Evolutionary conservation across 169 alveolate species (phyloP).

Genomic region (Cryptosporidium parvum): DNA sequence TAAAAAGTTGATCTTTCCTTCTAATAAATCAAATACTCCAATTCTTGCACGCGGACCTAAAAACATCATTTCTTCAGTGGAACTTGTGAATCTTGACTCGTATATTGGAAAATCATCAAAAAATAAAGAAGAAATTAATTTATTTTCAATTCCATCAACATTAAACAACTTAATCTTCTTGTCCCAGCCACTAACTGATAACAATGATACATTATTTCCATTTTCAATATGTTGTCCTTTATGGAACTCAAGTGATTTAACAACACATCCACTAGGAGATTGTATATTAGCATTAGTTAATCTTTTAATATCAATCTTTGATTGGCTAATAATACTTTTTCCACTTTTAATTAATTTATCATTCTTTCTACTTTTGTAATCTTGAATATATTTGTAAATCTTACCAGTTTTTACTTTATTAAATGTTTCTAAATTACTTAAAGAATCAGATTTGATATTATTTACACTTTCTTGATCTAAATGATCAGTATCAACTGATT

Average conservation of each 20-base stretch:
- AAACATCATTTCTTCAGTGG: conserved; percentile 47
- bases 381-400: conserved; percentile 18
- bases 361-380: not conserved
- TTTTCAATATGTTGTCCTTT: conserved; percentile 32
- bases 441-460: not conserved
- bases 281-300: conserved; percentile 62
- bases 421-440: not conserved
- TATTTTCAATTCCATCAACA: conserved; percentile 60
- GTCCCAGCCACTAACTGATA: conserved; percentile 75
- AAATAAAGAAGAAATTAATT: conserved; percentile 46
- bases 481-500: not conserved
- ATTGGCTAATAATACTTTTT: not conserved
- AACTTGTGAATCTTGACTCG: conserved; percentile 54
- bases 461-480: not conserved
- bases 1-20: conserved; percentile 43
- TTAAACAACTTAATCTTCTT: conserved; percentile 52
- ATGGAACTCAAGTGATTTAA: conserved; percentile 64
- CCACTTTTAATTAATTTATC: not conserved
- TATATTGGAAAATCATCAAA: conserved; percentile 67
- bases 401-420: conserved; percentile 12
- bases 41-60: conserved; percentile 57
- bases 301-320: conserved; percentile 57
- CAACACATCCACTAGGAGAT: conserved; percentile 65
- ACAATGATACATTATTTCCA: conserved; percentile 12
- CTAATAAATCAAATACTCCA: conserved; percentile 59